Base-by-base conservation (phyloP, 2,329 filamentous ascomycete genomes). In the Beauveria varroae region DNA sequence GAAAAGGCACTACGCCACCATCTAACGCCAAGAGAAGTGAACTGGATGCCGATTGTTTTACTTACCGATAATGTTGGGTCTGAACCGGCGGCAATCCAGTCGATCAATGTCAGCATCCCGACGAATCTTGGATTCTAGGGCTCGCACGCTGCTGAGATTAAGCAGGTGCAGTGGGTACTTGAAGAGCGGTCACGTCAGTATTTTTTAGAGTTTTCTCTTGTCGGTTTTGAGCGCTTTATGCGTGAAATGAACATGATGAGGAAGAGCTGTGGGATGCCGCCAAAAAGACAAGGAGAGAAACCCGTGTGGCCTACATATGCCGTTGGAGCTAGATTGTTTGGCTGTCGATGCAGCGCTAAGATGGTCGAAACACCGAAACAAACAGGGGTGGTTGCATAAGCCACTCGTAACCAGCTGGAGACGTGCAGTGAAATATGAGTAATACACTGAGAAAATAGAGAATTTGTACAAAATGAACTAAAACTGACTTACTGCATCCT, bases 91-190 rank as follows among this genome's bases (percentile, higher is more conserved):
- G 9, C 83, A 81, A 61, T 87, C 84, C 0, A 91, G 77, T 30
- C 79, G 74, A 30, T 78, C 76, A 20, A 81, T 69, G 7, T 68
- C 68, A 26, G 78, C 73, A 55, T 79, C 79, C 65, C 79, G 80
- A 1, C 80, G 77, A 8, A 90, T 78, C 52, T 82, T 76, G 2
- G 76, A 72, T 63, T 86, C 83, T 28, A 90, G 78, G 54, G 85
- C 80, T 54, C 81, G 81, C 24, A 91, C 77, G 64, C 85, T 89
- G 51, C 80, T 79, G 20, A 91, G 71, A 65, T 84, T 90, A 57
- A 90, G 73, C 47, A 92, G 74, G 65, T 90, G 86, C 18, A 92
- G 75, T 1, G 89, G 87, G 69, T 89, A 91, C 83, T 88, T 88
- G 44, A 20, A 24, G 16, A 7, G 41, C 14, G 14, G 28, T 16